Conservation (phyloP, 139 green algal genomes). For the Penium margaritaceum region DNA sequence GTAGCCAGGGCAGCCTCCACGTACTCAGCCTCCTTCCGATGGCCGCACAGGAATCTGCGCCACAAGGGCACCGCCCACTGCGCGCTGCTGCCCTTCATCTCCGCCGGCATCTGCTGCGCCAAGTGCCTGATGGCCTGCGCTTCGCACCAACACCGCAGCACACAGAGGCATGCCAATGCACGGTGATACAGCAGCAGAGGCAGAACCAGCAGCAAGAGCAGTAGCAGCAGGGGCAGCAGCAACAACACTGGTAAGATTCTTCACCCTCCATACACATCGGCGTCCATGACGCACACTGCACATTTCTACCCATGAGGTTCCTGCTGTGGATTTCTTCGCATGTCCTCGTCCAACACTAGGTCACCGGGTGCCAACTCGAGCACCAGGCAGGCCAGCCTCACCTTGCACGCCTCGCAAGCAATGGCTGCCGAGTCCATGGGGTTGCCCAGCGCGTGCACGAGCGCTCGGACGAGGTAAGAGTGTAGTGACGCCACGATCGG, state of each 20-base stretch:
- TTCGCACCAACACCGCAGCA: no score
- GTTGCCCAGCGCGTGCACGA: neutral
- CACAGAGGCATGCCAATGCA: no score
- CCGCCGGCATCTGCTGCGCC: neutral
- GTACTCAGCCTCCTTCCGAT: constrained; percentile 4
- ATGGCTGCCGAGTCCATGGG: constrained; percentile 4
- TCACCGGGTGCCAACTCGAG: neutral
- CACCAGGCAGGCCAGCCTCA: neutral
- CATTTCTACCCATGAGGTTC: no score
- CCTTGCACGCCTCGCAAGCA: constrained; percentile 8
- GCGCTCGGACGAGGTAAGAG: neutral
- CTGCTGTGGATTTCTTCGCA: neutral
- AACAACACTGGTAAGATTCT: no score
- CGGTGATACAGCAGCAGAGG: neutral
- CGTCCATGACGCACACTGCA: no score
- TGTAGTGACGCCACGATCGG: neutral
- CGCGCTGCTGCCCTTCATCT: constrained; percentile 6
- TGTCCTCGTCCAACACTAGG: neutral
- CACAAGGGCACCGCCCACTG: constrained; percentile 8
- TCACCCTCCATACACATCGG: no score
- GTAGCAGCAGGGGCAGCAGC: neutral
- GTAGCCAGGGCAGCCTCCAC: neutral
- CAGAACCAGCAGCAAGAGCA: neutral
- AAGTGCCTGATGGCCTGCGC: neutral
- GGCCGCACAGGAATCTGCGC: neutral